Base-by-base conservation (phyloP, 768 basidiomycete species). In the Tulasnella sp. region DNA sequence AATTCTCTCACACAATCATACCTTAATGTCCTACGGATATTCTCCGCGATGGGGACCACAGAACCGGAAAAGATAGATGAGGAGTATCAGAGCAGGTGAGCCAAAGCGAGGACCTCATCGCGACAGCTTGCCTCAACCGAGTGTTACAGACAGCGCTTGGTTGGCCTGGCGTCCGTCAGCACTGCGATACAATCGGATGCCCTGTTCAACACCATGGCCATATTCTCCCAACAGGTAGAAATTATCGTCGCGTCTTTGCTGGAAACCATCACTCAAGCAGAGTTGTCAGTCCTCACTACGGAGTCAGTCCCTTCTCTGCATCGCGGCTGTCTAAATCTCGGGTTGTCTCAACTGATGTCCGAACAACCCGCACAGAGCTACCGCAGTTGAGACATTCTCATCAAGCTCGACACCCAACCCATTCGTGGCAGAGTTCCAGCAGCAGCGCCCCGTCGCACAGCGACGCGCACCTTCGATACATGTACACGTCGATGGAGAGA, bases 391-490 rank as follows among this genome's bases (percentile, higher is more conserved):
- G n/a, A 52, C 34, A 21, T 59, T 49, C 32, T 41, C 32, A 4
- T 15, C 30, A 61, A 85, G 84, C 68, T 82, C 84, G 51, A 78
- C 83, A 42, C 78, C 88, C 1, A 77, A 70, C 4, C 69, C 85
- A 1, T 93, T 88, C 69, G 74, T 94, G 65, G 81, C 81, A 11
- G 90, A 94, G 68, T 95, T 93, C 65, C 80, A 89, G 34, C 83
- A 83, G 3, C 64, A 69, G 42, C 77, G 86, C 56, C 91, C 93
- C 10, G 74, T 83, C 2, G 74, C 83, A 13, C 88, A 94, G 69
- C 75, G 93, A 56, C 81, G 88, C 29, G 92, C 93, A 0, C 85
- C 87, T 3, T 95, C 92, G 1, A 86, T 96, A 13, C 92, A 94
- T 68, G 73, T 85, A 8, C 92, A 95, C 68, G 72, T 92, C 15